phyloP scores from a whole-genome alignment of 805 yeast genomes.

The Starmerella apis region DNA sequence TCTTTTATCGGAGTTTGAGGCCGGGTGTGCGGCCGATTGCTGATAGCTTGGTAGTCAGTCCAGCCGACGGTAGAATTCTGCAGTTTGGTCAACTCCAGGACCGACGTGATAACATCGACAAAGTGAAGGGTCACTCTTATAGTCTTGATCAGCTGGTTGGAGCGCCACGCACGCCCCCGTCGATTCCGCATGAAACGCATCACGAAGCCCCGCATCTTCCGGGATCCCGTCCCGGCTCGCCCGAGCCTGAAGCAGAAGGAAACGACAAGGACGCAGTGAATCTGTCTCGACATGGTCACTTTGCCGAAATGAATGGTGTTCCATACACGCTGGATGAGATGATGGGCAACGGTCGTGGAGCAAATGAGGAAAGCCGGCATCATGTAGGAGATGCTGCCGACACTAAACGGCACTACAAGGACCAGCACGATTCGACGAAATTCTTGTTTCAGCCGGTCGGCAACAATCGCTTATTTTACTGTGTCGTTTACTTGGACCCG shows the following conservation, averaged over 20 bases:
- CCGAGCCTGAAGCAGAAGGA: constrained; percentile 5
- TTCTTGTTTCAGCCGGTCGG: not conserved
- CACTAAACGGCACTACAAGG: not conserved
- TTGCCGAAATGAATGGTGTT: constrained; percentile 70
- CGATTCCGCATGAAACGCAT: not conserved
- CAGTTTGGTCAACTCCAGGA: constrained; percentile 78
- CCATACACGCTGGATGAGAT: constrained; percentile 59
- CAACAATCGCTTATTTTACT: constrained; percentile 50
- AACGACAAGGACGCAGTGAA: constrained; percentile 26
- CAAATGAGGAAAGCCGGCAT: constrained; percentile 51
- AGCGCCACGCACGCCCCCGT: constrained; percentile 22
- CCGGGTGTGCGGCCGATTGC: constrained; percentile 73
- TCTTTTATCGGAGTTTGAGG: constrained; percentile 72
- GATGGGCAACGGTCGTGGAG: constrained; percentile 41
- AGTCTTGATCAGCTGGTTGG: constrained; percentile 84
- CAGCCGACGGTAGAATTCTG: constrained; percentile 85
- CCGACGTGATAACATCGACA: constrained; percentile 58
- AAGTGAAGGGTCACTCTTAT: constrained; percentile 93
- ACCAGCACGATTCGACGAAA: constrained; percentile 33
- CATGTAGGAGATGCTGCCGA: constrained; percentile 17
- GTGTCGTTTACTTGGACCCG: constrained; percentile 92
- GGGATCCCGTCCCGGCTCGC: not conserved
- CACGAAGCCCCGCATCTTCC: constrained; percentile 8
- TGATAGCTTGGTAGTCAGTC: constrained; percentile 61
- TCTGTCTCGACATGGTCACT: constrained; percentile 51